phyloP scores from a whole-genome alignment of 495 filamentous ascomycete genomes.

The Amphirosellinia nigrospora region DNA sequence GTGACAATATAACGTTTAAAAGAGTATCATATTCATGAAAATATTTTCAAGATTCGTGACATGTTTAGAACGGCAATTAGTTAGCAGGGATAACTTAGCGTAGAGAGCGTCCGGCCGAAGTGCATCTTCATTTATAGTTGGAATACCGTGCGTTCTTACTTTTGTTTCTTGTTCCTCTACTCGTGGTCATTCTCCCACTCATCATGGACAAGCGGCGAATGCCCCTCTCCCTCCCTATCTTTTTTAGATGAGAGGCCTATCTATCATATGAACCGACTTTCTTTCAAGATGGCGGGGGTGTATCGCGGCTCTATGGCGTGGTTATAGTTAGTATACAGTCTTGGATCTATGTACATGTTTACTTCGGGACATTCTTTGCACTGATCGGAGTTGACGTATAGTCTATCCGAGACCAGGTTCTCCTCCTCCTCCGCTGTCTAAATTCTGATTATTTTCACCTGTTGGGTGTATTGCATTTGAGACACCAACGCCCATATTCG shows the following conservation, averaged over 20 bases:
- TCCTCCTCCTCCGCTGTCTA: neutral
- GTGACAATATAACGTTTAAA: too few species aligned
- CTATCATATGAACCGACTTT: neutral
- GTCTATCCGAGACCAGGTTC: neutral
- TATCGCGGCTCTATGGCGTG: neutral
- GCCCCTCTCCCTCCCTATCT: neutral
- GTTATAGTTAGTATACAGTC: neutral
- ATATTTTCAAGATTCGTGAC: too few species aligned
- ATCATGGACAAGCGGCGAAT: neutral
- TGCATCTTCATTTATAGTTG: too few species aligned
- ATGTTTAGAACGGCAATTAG: too few species aligned
- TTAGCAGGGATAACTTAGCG: too few species aligned
- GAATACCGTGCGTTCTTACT: too few species aligned
- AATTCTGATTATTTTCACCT: neutral
- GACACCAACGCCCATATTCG: neutral
- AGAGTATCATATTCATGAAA: too few species aligned
- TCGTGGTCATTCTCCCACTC: too few species aligned
- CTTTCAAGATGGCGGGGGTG: neutral
- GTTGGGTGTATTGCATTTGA: neutral
- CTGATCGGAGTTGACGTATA: neutral
- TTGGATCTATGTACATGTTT: neutral
- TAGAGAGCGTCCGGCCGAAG: too few species aligned
- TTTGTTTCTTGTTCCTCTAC: too few species aligned
- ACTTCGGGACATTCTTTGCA: neutral
- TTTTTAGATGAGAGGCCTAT: neutral